These are phyloP conservation scores for Gossypium ekmanianum DNA, from an alignment of 345 rosid genomes.

Conservation along the genomic window DNA sequence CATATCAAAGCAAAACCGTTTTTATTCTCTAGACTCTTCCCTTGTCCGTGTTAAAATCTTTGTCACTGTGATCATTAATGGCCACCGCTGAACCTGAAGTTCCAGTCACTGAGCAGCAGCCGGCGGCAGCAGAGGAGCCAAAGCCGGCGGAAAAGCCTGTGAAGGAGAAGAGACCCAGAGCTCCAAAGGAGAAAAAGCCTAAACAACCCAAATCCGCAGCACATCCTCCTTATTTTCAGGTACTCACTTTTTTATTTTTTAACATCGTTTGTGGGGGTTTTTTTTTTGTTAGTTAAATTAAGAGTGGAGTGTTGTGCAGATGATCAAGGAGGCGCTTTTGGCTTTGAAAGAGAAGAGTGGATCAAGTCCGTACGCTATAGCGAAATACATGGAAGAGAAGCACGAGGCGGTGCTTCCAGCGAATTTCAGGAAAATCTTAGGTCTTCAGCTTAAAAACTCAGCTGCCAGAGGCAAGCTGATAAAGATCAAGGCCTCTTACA, in stretches of 20 bases:
- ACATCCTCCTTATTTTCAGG: slow-evolving; percentile 87
- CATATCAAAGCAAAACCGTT: neutral
- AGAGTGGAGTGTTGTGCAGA: slow-evolving; percentile 35
- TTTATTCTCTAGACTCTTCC: neutral
- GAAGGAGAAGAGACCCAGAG: slow-evolving; percentile 37
- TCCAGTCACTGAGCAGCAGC: slow-evolving; percentile 20
- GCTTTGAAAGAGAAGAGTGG: slow-evolving; percentile 66
- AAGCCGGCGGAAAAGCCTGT: slow-evolving; percentile 27
- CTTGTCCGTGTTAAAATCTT: neutral
- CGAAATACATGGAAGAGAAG: slow-evolving; percentile 72
- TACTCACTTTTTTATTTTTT: neutral
- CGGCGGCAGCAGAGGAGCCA: slow-evolving; percentile 27
- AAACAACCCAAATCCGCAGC: slow-evolving; percentile 41
- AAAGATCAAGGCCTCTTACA: slow-evolving; percentile 83
- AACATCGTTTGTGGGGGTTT: too few species aligned
- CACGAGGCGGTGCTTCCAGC: slow-evolving; percentile 60
- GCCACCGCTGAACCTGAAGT: slow-evolving; percentile 33
- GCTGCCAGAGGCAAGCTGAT: slow-evolving; percentile 57
- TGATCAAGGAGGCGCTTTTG: slow-evolving; percentile 71
- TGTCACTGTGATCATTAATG: slow-evolving; percentile 18
- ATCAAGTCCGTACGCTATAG: slow-evolving; percentile 80
- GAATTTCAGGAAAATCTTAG: slow-evolving; percentile 63
- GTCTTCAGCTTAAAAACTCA: slow-evolving; percentile 66
- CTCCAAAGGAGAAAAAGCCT: slow-evolving; percentile 40
- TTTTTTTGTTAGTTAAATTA: neutral